Conservation (phyloP, 129 eudicot genomes). For the Centaurea solstitialis region DNA sequence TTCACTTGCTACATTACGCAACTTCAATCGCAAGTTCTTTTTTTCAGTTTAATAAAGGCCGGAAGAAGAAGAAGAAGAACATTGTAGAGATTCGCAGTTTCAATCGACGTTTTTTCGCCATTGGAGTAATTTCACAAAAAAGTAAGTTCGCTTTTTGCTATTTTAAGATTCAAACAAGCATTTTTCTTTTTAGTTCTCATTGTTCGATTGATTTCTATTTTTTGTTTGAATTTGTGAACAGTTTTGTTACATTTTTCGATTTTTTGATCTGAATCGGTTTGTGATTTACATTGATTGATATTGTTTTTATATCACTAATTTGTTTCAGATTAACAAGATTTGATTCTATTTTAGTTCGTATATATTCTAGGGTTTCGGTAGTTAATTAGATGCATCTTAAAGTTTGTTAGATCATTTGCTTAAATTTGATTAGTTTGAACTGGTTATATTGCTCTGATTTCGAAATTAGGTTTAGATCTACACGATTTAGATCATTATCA, state of each 20-base stretch:
- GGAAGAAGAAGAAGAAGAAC: background rate
- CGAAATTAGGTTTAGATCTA: slow-evolving; percentile 17
- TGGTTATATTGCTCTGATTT: background rate
- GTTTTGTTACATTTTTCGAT: slow-evolving; percentile 7
- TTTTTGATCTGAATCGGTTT: slow-evolving; percentile 10
- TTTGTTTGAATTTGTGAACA: background rate
- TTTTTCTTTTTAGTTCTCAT: background rate
- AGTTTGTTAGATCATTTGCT: background rate
- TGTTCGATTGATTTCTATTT: slow-evolving; percentile 7
- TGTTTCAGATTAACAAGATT: background rate
- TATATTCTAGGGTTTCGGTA: slow-evolving; percentile 24
- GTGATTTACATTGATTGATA: background rate
- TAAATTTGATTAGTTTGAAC: background rate
- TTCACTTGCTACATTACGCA: slow-evolving; percentile 18
- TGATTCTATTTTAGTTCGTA: background rate
- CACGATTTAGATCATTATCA: slow-evolving; percentile 1
- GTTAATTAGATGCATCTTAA: background rate
- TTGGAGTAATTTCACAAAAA: slow-evolving; percentile 13
- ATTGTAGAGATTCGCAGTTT: slow-evolving; percentile 11
- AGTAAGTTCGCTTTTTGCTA: slow-evolving; percentile 26
- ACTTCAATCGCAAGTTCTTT: slow-evolving; percentile 27
- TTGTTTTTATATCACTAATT: background rate
- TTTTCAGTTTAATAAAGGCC: background rate
- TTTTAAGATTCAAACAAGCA: slow-evolving; percentile 2
- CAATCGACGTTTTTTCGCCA: background rate